Evolutionary conservation across 1,139 yeast species (phyloP), one percentile per base, ranked within the genome.

Genomic region (Suhomyces wounanorum): DNA sequence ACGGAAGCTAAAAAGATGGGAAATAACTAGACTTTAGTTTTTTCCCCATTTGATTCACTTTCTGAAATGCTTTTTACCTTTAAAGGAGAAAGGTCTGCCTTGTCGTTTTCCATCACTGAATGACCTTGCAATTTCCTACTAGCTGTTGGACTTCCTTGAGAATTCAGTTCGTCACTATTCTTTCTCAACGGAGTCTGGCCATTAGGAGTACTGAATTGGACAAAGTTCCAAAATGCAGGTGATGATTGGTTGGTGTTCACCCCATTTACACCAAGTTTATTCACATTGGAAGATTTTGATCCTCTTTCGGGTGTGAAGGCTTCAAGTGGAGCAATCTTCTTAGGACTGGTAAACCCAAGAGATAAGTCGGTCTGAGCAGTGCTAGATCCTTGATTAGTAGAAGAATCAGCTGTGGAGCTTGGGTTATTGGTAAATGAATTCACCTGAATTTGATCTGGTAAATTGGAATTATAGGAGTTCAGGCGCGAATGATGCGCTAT

Each of bases 291-390:
- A 16, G 53, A 58, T 44, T 77, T 74, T 26, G 82, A 76, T 1
- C 94, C 94, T 45, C 95, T 70, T 59, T 87, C 95, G 1, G 96
- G 95, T 0, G 96, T 88, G 59, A 85, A 87, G 1, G 95, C 94
- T 64, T 87, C 95, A 53, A 85, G 72, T 8, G 89, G 89, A 28
- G 82, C 75, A 16, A 83, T 77, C 48, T 82, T 82, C 61, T 82
- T 85, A 8, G 83, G 82, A 54, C 80, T 72, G 2, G 78, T 71
- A 57, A 75, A 77, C 10, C 72, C 73, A 54, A 75, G 64, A 14
- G 67, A 71, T 43, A 75, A 60, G 60, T 73, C 73, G 43, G 61
- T 63, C n/a, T 63, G 64, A 13, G 66, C 64, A 23, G 65, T 57
- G 8, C 64, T 53, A 44, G 54, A 45, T 13, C 57, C 48, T 47